Percentiles rank a stretch among this genome's conserved stretches.
Evolutionary conservation across 139 green algal genomes (phyloP).

Genomic region (Closterium sp.): DNA sequence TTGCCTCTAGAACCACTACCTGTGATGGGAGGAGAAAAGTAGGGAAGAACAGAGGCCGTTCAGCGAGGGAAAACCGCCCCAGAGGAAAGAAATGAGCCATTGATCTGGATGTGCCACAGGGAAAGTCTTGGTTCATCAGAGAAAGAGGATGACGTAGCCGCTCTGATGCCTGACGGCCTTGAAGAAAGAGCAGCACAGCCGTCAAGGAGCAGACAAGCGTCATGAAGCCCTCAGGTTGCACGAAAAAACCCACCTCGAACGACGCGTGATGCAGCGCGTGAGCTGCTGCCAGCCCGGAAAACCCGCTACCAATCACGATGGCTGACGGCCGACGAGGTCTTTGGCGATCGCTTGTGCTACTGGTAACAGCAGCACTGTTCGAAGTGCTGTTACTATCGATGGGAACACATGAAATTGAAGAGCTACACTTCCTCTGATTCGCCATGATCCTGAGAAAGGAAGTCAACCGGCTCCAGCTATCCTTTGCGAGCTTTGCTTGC

Average conservation of each 20-base stretch:
- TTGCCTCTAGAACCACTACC: conserved; percentile 15
- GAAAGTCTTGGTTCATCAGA: no score
- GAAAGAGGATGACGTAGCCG: no score
- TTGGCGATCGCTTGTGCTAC: background rate
- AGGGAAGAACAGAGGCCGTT: no score
- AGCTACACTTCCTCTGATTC: background rate
- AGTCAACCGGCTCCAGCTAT: background rate
- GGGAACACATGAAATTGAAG: background rate
- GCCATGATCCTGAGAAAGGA: background rate
- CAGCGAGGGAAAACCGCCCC: no score
- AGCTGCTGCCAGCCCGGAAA: conserved; percentile 27
- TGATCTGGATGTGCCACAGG: no score
- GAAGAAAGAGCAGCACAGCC: no score
- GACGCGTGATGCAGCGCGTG: background rate
- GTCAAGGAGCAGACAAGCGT: background rate
- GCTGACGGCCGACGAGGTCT: background rate
- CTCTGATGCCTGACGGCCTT: no score
- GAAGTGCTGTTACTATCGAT: background rate
- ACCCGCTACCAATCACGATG: conserved; percentile 16
- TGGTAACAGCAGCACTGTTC: background rate
- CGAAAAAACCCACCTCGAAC: background rate
- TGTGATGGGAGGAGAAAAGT: background rate
- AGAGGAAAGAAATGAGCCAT: no score
- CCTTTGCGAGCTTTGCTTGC: background rate
- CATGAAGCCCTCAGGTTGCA: no score